Conservation (phyloP, 1,139 yeast genomes). For the Scheffersomyces lignicola region DNA sequence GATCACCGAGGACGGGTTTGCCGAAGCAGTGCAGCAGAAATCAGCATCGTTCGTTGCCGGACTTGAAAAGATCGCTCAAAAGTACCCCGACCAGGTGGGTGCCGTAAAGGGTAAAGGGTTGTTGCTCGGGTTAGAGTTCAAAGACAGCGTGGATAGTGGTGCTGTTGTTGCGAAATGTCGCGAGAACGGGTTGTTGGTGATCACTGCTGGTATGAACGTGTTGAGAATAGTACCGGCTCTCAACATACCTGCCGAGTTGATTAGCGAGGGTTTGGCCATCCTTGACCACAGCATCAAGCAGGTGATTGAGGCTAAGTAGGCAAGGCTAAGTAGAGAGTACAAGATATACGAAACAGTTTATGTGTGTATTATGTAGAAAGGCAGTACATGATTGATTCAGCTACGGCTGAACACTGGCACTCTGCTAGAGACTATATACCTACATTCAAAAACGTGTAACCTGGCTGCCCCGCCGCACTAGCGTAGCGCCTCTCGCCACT, state of each 20-base stretch:
- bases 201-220: slow-evolving; percentile 90
- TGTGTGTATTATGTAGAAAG: too few relatives aligned
- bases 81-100: slow-evolving; percentile 58
- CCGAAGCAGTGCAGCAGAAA: slow-evolving; percentile 57
- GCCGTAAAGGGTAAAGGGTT: slow-evolving; percentile 88
- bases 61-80: slow-evolving; percentile 51
- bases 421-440: too few relatives aligned
- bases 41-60: slow-evolving; percentile 54
- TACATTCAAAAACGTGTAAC: too few relatives aligned
- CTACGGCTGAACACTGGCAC: too few relatives aligned
- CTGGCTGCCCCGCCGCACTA: too few relatives aligned
- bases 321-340: too few relatives aligned
- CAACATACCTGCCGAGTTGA: slow-evolving; percentile 70
- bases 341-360: too few relatives aligned
- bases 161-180: slow-evolving; percentile 67
- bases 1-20: slow-evolving; percentile 60
- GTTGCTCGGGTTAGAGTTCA: slow-evolving; percentile 78
- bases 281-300: slow-evolving; percentile 36
- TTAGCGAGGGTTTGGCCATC: slow-evolving; percentile 68
- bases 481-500: too few relatives aligned
- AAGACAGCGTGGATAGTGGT: slow-evolving; percentile 56
- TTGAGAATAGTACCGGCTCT: slow-evolving; percentile 90
- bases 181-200: slow-evolving; percentile 75
- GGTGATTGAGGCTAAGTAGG: too few relatives aligned
- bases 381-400: too few relatives aligned